Evolutionary conservation across 257 asterid genomes (phyloP), one percentile per base, ranked within the genome.

Genomic region (Nicotiana sylvestris): DNA sequence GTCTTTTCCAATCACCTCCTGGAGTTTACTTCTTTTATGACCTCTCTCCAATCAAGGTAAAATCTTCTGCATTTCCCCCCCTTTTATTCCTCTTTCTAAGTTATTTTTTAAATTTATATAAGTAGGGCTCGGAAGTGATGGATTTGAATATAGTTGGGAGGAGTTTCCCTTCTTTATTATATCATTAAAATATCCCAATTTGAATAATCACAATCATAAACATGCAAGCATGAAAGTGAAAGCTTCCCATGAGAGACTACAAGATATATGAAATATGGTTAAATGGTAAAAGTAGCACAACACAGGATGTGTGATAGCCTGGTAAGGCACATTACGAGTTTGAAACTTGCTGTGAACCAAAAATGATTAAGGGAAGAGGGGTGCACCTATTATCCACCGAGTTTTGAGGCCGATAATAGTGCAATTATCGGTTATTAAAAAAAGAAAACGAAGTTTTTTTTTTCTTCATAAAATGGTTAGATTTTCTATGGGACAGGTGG

Each of bases 1-100:
- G 93, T 83, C 91, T 30, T 65, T 86, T 87, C 84, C 89, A 90
- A 81, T 79, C 97, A 58, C 89, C 86, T 82, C 97, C 98, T 9
- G 99, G 99, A 77, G 97, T 94, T 85, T 93, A 89, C 97, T 94
- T 96, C 93, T 92, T 86, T 82, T 96, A 94, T 83, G 99, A 96
- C 82, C 95, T 93, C 86, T 94, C 98, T 85, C 99, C 99, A 61
- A 96, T 96, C 82, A 92, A 92, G 98, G 99, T 93, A 61, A 82
- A 89, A 66, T 53, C 83, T 76, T 11, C 51, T 82, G 78, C 83
- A 68, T 78, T 80, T 78, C 21, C 3, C 8, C 4, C 64, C 46
- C 5, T 4, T 76, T 25, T 76, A 51, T 76, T 76, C 46, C 80
- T 8, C 80, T 76, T 76, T 9, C 17, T 51, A 5, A 49, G 21